Base-by-base conservation (phyloP, 1,284 basidiomycete genomes). In the Phaffia rhodozyma region DNA sequence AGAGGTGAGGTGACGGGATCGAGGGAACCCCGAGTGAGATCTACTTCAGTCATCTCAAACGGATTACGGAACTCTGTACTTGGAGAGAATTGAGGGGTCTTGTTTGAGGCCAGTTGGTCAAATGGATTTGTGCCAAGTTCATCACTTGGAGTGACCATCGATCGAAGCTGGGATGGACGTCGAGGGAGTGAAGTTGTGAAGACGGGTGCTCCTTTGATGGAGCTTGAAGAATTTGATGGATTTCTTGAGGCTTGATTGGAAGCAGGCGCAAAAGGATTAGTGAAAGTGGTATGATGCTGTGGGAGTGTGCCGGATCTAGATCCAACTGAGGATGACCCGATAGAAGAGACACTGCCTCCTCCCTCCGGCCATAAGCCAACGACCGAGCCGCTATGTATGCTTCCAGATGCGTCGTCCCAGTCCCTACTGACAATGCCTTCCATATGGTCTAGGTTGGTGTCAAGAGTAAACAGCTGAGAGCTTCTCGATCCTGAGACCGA, bases 391-490 rank as follows among this genome's bases (percentile, higher is more conserved):
- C 62, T 38, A 55, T 32, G 20, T 55, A 53, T n/a, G 54, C 58
- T 25, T 38, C 29, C 13, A 29, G 61, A 52, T 20, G 34, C 30
- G 55, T 38, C 56, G 5, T 56, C 29, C 5, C 57, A 29, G 55
- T 66, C 70, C 70, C 68, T 60, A 70, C 70, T 80, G 68, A 94
- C 79, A 72, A 94, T 89, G 34, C 87, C 91, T 57, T 88, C 86
- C 81, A 96, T 89, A 65, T 84, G 79, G 38, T 86, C 82, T 52
- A 93, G 78, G 68, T 93, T 84, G 58, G 84, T 86, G 75, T 93
- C 89, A 49, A 91, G 80, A 25, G 78, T 78, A 69, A 82, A 78
- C 29, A 65, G 34, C 1, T 43, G 38, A 43, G 38, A 43, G 38
- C 38, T 16, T 43, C 38, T 43, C 13, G 38, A 43, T 43, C 38